Conservation (phyloP, 306 rosid species). For the Potentilla sterilis region DNA sequence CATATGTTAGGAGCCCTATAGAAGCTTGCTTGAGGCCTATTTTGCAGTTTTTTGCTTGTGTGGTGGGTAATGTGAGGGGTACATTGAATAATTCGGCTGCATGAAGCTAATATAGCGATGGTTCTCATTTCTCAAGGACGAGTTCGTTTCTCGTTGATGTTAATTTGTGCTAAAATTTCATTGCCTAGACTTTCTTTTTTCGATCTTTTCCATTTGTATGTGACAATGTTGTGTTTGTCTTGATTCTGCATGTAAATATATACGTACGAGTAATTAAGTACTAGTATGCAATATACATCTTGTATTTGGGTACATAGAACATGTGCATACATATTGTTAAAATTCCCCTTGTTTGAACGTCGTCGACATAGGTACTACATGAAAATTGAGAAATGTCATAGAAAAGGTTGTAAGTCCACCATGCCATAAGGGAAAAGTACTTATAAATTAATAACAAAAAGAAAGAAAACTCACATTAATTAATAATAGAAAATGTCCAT, state of each 20-base stretch:
- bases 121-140: not conserved
- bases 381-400: too few relatives aligned
- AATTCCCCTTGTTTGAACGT: too few relatives aligned
- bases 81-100: not conserved
- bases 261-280: not conserved
- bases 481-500: too few relatives aligned
- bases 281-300: too few relatives aligned
- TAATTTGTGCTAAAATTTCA: not conserved
- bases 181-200: not conserved
- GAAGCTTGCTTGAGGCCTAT: constrained; percentile 43
- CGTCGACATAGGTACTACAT: too few relatives aligned
- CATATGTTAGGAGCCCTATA: constrained; percentile 26
- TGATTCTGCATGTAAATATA: not conserved
- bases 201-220: not conserved
- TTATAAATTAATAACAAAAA: too few relatives aligned
- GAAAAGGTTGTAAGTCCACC: too few relatives aligned
- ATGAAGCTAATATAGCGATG: not conserved
- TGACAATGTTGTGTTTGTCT: not conserved
- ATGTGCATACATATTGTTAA: not conserved
- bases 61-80: constrained; percentile 23
- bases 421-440: too few relatives aligned
- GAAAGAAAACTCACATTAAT: too few relatives aligned
- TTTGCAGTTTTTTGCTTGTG: constrained; percentile 33
- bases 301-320: not conserved
- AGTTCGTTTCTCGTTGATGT: not conserved